A percentile compares a stretch with the other conserved stretches of the same genome.
Evolutionary conservation across 1,284 basidiomycete species (phyloP).

Genomic region (Cutaneotrichosporon cavernicola): DNA sequence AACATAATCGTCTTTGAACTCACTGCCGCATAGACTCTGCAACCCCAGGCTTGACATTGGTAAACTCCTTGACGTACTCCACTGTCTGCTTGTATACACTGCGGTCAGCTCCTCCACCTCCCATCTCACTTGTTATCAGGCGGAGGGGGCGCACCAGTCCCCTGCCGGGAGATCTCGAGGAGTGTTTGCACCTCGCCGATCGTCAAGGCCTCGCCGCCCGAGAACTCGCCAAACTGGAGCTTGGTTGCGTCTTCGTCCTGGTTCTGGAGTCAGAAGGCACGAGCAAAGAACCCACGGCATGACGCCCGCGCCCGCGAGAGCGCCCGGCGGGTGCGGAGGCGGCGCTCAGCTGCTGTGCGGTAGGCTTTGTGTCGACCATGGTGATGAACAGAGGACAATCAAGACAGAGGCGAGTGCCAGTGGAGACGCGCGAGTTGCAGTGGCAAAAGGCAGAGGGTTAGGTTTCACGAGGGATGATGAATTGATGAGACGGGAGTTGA

Average conservation of each 20-base stretch:
- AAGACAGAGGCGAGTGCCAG: not conserved
- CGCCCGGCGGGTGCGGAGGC: not conserved
- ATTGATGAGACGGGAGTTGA: not conserved
- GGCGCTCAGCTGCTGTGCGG: constrained; percentile 19
- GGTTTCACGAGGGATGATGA: too few species aligned
- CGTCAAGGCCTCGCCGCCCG: constrained; percentile 46
- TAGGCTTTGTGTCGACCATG: constrained; percentile 35
- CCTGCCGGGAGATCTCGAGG: constrained; percentile 32
- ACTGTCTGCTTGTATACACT: constrained; percentile 46
- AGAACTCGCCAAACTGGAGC: constrained; percentile 50
- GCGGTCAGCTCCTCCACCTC: not conserved
- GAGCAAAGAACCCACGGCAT: not conserved
- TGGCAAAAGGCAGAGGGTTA: too few species aligned
- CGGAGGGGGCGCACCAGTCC: constrained; percentile 38
- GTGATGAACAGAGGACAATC: not conserved
- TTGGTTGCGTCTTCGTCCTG: constrained; percentile 51
- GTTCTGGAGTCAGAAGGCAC: constrained; percentile 23
- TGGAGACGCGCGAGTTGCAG: too few species aligned
- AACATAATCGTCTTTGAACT: constrained; percentile 15
- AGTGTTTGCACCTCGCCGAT: constrained; percentile 43
- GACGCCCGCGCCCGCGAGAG: not conserved
- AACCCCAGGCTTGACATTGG: constrained; percentile 34
- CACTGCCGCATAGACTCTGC: constrained; percentile 45
- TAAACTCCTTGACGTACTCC: constrained; percentile 46
- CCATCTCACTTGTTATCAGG: constrained; percentile 48